Evolutionary conservation across 768 basidiomycete genomes (phyloP).

Genomic region (Lentinula detonsa): DNA sequence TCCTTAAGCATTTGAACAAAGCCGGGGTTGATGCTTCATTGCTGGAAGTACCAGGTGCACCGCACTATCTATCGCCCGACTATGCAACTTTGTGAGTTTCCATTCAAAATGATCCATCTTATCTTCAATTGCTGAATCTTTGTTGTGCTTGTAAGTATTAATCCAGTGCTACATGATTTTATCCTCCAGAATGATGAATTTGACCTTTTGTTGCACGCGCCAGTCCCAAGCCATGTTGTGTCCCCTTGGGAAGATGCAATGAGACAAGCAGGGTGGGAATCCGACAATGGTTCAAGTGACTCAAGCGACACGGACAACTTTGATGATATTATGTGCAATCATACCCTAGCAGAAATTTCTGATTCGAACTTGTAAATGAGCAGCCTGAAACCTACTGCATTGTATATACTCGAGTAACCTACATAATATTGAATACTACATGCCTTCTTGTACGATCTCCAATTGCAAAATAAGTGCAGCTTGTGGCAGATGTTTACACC

Average conservation of each 20-base stretch:
- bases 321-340: not conserved
- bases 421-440: not conserved
- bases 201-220: not conserved
- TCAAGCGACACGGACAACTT: not conserved
- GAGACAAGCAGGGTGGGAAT: not conserved
- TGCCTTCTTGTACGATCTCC: not conserved
- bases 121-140: not conserved
- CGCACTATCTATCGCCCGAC: constrained; percentile 15
- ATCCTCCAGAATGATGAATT: not conserved
- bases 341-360: too few relatives aligned
- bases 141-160: not conserved
- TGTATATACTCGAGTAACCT: too few relatives aligned
- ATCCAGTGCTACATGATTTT: constrained; percentile 3
- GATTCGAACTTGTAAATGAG: too few relatives aligned
- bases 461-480: not conserved
- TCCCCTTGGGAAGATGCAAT: constrained; percentile 1
- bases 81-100: constrained; percentile 7
- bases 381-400: too few relatives aligned
- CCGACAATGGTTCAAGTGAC: not conserved
- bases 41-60: constrained; percentile 10
- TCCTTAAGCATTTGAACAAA: constrained; percentile 14
- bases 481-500: not conserved
- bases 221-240: not conserved
- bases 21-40: constrained; percentile 14
- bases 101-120: too few relatives aligned